Percentiles rank a stretch among this genome's conserved stretches.
Conservation (phyloP, 2,329 filamentous ascomycete species). For the Ophiobolus disseminans region DNA sequence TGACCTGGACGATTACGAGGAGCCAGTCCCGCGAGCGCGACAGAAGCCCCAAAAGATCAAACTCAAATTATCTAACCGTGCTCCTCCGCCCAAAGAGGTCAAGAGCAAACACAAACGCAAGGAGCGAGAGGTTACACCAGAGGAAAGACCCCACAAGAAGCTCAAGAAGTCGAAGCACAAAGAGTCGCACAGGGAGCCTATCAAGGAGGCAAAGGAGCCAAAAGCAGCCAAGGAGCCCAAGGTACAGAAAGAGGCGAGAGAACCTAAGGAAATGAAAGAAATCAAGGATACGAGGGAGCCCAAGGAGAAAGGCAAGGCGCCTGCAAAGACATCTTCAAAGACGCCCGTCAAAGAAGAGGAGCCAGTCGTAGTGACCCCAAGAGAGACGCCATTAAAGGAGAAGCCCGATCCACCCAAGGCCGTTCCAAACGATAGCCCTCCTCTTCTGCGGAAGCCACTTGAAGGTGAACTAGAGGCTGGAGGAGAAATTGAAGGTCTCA, state of each 20-base stretch:
- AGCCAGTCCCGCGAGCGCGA: constrained; percentile 36
- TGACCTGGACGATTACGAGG: constrained; percentile 50
- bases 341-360: constrained; percentile 36
- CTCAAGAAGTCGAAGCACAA: constrained; percentile 20
- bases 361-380: constrained; percentile 31
- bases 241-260: constrained; percentile 23
- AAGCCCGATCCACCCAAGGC: constrained; percentile 30
- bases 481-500: constrained; percentile 41
- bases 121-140: constrained; percentile 33
- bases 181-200: constrained; percentile 13
- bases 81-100: constrained; percentile 23
- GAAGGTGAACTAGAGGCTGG: constrained; percentile 41
- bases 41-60: constrained; percentile 42
- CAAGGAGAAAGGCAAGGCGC: constrained; percentile 33
- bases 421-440: constrained; percentile 37
- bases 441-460: constrained; percentile 34
- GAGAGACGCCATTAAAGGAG: constrained; percentile 38
- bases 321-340: constrained; percentile 32
- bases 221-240: constrained; percentile 18
- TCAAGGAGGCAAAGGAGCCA: constrained; percentile 18
- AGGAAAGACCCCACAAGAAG: constrained; percentile 41
- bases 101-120: constrained; percentile 39
- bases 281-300: constrained; percentile 26
- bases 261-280: constrained; percentile 18
- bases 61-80: constrained; percentile 28